Evolutionary conservation across 495 filamentous ascomycete genomes (phyloP).

Genomic region (Patellaria atrata): DNA sequence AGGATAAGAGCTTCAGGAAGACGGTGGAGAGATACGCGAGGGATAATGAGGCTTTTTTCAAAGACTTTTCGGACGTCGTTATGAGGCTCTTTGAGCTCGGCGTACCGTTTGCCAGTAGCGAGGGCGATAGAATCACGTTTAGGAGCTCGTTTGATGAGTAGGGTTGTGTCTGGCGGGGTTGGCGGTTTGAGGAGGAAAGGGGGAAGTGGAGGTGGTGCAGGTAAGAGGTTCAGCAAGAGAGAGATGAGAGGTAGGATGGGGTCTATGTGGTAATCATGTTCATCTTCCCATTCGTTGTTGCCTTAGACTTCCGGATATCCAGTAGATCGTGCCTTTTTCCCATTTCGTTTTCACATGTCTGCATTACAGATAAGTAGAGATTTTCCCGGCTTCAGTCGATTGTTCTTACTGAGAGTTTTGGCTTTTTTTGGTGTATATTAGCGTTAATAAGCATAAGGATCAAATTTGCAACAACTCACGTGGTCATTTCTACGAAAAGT

Average conservation of each 20-base stretch:
- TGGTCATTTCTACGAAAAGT: too few relatives aligned
- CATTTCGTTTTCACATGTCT: too few relatives aligned
- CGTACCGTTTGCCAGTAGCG: conserved; percentile 65
- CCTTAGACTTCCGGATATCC: not conserved
- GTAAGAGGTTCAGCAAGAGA: not conserved
- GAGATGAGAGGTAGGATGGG: not conserved
- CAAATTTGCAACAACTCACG: too few relatives aligned
- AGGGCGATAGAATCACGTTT: conserved; percentile 58
- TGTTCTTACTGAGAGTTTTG: too few relatives aligned
- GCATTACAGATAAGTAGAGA: too few relatives aligned
- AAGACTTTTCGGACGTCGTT: conserved; percentile 70
- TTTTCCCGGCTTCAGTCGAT: too few relatives aligned
- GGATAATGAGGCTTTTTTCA: conserved; percentile 85
- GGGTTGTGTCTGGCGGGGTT: not conserved
- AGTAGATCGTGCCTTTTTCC: conserved; percentile 3
- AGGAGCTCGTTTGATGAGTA: conserved; percentile 37
- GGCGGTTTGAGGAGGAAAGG: not conserved
- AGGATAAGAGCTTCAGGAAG: conserved; percentile 76
- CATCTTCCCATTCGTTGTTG: too few relatives aligned
- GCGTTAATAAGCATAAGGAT: too few relatives aligned
- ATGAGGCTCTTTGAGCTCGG: conserved; percentile 85
- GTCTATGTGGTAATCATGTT: not conserved
- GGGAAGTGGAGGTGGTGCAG: conserved; percentile 1
- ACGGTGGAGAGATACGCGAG: conserved; percentile 85
- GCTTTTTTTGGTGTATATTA: too few relatives aligned